phyloP scores from a whole-genome alignment of 2,329 filamentous ascomycete genomes.

The Alternaria panax region DNA sequence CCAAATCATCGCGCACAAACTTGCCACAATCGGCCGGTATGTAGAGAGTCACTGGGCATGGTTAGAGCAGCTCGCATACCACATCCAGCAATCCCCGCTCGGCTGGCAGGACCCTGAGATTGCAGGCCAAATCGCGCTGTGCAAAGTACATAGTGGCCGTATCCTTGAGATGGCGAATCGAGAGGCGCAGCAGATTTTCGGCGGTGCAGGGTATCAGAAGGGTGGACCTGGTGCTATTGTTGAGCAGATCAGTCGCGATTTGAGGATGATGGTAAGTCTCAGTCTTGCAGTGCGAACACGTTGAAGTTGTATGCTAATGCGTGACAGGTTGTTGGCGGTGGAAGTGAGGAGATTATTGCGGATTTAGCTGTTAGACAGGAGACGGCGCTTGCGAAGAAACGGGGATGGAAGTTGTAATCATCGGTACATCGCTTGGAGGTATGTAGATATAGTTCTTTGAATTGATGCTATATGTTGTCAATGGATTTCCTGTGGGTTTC shows the following conservation, averaged over 20 bases:
- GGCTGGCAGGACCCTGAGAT: conserved; percentile 50
- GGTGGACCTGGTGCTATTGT: conserved; percentile 58
- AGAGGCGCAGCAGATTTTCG: conserved; percentile 64
- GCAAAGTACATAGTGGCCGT: conserved; percentile 60
- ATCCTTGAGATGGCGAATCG: conserved; percentile 60
- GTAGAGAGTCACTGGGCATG: conserved; percentile 70
- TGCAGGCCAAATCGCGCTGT: conserved; percentile 51
- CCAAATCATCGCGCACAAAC: conserved; percentile 67
- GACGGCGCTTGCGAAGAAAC: conserved; percentile 46
- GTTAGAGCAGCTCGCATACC: conserved; percentile 67
- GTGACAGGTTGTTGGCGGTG: conserved; percentile 55
- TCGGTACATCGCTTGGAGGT: not conserved
- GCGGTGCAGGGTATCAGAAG: conserved; percentile 61
- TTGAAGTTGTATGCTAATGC: not conserved
- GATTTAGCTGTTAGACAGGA: conserved; percentile 63
- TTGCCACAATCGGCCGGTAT: conserved; percentile 65
- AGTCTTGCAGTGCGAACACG: too few species aligned
- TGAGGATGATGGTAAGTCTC: conserved; percentile 59
- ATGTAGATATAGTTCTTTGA: not conserved
- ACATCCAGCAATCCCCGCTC: conserved; percentile 56
- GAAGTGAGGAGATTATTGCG: conserved; percentile 63
- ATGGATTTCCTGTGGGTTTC: not conserved
- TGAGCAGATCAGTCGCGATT: conserved; percentile 63
- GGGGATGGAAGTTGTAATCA: conserved; percentile 55
- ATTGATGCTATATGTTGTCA: not conserved